Evolutionary conservation across 306 rosid genomes (phyloP), one percentile per base, ranked within the genome.

Genomic region (Cicer pinnatifidum): DNA sequence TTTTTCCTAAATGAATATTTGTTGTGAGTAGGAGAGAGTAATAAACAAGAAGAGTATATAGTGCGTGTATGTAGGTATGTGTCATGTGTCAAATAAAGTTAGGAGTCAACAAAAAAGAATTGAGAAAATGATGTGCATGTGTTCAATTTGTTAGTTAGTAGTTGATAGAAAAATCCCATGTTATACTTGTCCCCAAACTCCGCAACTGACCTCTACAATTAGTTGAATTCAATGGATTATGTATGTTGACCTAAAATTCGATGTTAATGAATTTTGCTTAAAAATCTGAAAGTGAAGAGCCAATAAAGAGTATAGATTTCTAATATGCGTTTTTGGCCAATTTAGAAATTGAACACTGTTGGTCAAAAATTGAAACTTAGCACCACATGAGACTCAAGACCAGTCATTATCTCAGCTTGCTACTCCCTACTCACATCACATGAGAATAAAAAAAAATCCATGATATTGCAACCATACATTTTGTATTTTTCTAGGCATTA

Each of bases 201-300:
- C 39, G 68, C 39, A 44, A 40, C 68, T 23, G 52, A 80, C 67
- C 75, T 10, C 2, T 50, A 0, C 17, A 13, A 59, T 39, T 50
- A 51, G 82, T 82, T 77, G 71, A 78, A 77, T 82, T 80, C 81
- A 82, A 67, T 52, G 87, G 81, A 77, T 77, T 50, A 16, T 8
- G 58, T 20, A 74, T 64, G 17, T 64, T 17, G 54, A 40, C 69
- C 19, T 17, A 17, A 0, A 17, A 17, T 17, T 17, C 19, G 5
- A 28, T 28, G 5, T 28, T 28, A 3, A 28, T 28, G 35, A 28
- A 28, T 28, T 28, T 28, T 3, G 35, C 5, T 28, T 28, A 8
- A 41, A 41, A 41, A 41, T 41, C 2, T 41, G 44, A 40, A 40
- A 40, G 9, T 6, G 45, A 41, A 41, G 45, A 41, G 8, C 45